phyloP scores from a whole-genome alignment of 192 early-diverging fungal genomes.

The Diversispora epigaea region DNA sequence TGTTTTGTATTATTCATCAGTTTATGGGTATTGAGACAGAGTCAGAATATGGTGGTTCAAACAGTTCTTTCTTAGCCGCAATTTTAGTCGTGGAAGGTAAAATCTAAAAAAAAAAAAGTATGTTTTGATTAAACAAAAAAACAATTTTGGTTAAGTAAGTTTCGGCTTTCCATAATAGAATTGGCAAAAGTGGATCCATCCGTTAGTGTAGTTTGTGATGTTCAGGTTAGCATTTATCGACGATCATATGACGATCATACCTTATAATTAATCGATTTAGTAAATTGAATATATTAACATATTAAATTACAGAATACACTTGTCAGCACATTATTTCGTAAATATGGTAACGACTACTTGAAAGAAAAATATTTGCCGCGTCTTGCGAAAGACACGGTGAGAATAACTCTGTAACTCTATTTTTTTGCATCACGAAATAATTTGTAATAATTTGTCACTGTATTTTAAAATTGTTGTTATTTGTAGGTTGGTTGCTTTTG shows the following conservation, averaged over 20 bases:
- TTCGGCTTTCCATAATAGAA: slow-evolving; percentile 48
- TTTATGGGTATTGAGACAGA: slow-evolving; percentile 94
- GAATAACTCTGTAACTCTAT: not conserved
- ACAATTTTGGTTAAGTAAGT: not conserved
- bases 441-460: not conserved
- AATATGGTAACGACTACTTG: slow-evolving; percentile 72
- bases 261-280: not conserved
- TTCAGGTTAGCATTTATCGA: slow-evolving; percentile 53
- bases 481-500: slow-evolving; percentile 88
- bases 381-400: slow-evolving; percentile 43
- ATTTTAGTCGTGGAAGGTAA: slow-evolving; percentile 81
- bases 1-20: slow-evolving; percentile 35
- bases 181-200: slow-evolving; percentile 95
- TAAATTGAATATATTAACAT: not conserved
- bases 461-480: not conserved
- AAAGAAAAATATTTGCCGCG: slow-evolving; percentile 85
- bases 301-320: slow-evolving; percentile 78
- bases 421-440: not conserved
- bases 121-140: not conserved
- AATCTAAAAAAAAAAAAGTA: not conserved
- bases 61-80: slow-evolving; percentile 79
- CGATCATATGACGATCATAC: too few species aligned
- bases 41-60: slow-evolving; percentile 75
- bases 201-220: slow-evolving; percentile 87
- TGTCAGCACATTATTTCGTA: slow-evolving; percentile 88